A percentile compares a stretch with the other conserved stretches of the same genome.
Conservation (phyloP, 805 yeast genomes). For the Barnettozyma sucrosica region DNA sequence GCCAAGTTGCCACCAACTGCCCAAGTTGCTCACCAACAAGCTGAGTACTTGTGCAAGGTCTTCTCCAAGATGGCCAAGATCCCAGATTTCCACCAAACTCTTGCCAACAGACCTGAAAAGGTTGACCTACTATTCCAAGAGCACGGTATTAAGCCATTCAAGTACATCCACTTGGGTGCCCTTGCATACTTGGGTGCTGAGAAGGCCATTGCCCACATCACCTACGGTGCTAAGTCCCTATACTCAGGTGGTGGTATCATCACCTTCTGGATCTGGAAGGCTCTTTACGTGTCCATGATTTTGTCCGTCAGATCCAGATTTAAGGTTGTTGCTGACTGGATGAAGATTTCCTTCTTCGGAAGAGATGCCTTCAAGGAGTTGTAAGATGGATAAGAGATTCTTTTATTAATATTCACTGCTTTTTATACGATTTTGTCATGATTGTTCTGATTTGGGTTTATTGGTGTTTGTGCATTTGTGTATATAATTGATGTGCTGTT, state of each 20-base stretch:
- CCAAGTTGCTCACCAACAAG: conserved; percentile 95
- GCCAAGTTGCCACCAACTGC: conserved; percentile 91
- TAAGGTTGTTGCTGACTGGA: conserved; percentile 84
- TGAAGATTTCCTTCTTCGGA: conserved; percentile 81
- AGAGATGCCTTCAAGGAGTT: conserved; percentile 56
- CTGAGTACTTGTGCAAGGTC: conserved; percentile 68
- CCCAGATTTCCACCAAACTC: conserved; percentile 47
- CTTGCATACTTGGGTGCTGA: conserved; percentile 92
- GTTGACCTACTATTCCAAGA: conserved; percentile 34
- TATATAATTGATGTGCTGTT: neutral
- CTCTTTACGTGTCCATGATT: conserved; percentile 90
- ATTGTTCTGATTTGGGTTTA: conserved; percentile 1
- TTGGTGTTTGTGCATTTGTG: conserved; percentile 1
- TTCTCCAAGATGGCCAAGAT: conserved; percentile 60
- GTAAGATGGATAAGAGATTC: neutral
- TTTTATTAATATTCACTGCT: neutral
- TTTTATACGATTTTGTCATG: neutral
- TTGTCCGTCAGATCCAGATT: conserved; percentile 84
- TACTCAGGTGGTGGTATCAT: conserved; percentile 78
- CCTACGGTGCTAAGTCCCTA: conserved; percentile 73
- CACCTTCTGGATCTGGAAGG: conserved; percentile 92
- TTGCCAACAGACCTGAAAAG: conserved; percentile 30
- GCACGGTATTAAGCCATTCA: conserved; percentile 52
- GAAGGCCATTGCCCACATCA: conserved; percentile 88
- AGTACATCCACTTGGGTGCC: conserved; percentile 86